phyloP scores from a whole-genome alignment of 768 basidiomycete genomes.

The Suillus lakei region DNA sequence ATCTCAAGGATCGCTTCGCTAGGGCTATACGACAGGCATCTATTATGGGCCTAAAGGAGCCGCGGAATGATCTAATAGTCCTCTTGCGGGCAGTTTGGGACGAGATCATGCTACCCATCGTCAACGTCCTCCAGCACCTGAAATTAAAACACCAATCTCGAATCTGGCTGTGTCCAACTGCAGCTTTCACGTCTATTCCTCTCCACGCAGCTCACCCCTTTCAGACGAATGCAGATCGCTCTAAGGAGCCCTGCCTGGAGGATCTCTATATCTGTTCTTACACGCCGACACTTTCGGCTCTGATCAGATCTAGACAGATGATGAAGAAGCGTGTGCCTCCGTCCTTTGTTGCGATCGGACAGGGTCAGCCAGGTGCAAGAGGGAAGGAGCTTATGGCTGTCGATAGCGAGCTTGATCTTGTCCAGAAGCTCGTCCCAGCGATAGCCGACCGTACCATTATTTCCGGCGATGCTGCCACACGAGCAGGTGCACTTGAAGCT shows the following conservation, averaged over 20 bases:
- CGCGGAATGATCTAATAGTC: slow-evolving; percentile 4
- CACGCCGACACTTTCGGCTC: slow-evolving; percentile 13
- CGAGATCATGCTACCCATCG: slow-evolving; percentile 1
- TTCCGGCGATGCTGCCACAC: background rate
- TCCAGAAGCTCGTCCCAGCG: slow-evolving; percentile 24
- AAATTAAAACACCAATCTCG: background rate
- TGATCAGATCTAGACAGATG: slow-evolving; percentile 8
- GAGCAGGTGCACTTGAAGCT: background rate
- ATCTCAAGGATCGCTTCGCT: slow-evolving; percentile 15
- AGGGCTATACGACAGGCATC: slow-evolving; percentile 11
- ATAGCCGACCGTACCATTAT: background rate
- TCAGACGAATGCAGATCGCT: background rate
- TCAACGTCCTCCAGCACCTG: background rate
- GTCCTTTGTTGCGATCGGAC: slow-evolving; percentile 10
- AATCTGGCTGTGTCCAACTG: slow-evolving; percentile 16
- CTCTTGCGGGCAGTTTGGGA: slow-evolving; percentile 7
- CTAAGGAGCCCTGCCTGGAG: background rate
- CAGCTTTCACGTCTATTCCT: slow-evolving; percentile 13
- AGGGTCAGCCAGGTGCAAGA: slow-evolving; percentile 3
- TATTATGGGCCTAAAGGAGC: slow-evolving; percentile 18
- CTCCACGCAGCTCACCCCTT: slow-evolving; percentile 34
- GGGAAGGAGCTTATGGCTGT: background rate
- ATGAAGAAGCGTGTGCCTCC: background rate
- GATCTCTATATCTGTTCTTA: slow-evolving; percentile 17
- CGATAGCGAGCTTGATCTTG: slow-evolving; percentile 13